Conservation (phyloP, 1,284 basidiomycete species). For the Stereum hirsutum region DNA sequence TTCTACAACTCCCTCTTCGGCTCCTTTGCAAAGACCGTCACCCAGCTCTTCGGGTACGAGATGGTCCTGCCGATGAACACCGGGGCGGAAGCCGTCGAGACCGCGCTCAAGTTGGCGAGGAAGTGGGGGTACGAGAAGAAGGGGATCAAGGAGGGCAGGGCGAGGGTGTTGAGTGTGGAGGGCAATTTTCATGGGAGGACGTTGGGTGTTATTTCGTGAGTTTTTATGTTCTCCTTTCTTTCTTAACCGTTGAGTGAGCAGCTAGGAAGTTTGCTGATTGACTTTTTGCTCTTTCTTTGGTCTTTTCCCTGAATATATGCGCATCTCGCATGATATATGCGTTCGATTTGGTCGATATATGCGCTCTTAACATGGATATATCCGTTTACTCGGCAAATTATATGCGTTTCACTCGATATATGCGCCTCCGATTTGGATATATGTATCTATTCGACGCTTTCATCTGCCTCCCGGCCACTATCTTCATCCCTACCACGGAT, state of each 20-base stretch:
- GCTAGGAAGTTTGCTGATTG: too few relatives aligned
- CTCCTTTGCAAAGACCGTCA: conserved; percentile 81
- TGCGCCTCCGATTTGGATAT: conserved; percentile 1
- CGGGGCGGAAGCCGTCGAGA: conserved; percentile 97
- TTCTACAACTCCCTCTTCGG: conserved; percentile 95
- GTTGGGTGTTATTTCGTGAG: conserved; percentile 76
- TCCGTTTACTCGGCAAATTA: too few relatives aligned
- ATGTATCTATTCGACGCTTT: too few relatives aligned
- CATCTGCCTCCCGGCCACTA: too few relatives aligned
- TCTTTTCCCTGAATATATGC: too few relatives aligned
- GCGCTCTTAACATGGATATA: too few relatives aligned
- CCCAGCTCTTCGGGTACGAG: conserved; percentile 80
- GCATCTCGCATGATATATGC: too few relatives aligned
- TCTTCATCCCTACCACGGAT: too few relatives aligned
- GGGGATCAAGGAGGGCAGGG: conserved; percentile 75
- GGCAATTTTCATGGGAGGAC: conserved; percentile 98
- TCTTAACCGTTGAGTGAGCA: background rate
- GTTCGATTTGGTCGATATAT: too few relatives aligned
- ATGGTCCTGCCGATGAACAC: conserved; percentile 99
- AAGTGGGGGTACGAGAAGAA: conserved; percentile 94
- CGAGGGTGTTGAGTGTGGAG: conserved; percentile 80
- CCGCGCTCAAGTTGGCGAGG: conserved; percentile 74
- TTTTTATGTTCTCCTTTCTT: background rate
- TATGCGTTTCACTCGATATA: too few relatives aligned
- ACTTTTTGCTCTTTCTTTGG: too few relatives aligned